Evolutionary conservation across 192 early-diverging fungal genomes (phyloP), one percentile per base, ranked within the genome.

Genomic region (Kappamyces sp.): DNA sequence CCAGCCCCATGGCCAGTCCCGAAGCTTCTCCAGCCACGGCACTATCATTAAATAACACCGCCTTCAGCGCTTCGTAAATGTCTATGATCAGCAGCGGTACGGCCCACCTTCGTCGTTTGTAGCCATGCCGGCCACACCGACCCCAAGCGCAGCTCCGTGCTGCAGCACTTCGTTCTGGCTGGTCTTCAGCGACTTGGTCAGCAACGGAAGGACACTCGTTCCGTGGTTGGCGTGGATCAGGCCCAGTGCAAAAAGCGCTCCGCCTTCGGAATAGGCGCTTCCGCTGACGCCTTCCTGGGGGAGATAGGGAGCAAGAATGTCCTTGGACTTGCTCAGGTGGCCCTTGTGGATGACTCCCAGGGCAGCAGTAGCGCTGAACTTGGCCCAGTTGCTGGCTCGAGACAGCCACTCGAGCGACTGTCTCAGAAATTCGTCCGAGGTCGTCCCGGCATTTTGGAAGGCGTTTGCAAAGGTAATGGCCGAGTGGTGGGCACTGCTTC

Each of bases 291-390:
- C 89, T 48, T 95, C 91, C 69, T 88, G 84, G 4, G 96, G 96
- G 34, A 99, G 83, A 65, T 99, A 99, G 45, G 94, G 96, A 37
- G 82, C 81, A 48, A 99, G 70, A 38, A 99, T 69, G 8, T 74
- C 74, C 67, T 88, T 83, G 0, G 88, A 87, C 46, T 91, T 87
- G 22, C 84, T 80, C 43, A 94, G 70, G 60, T 99, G 95, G n/a
- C 95, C 95, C 75, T 88, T 90, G 74, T 99, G 96, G 62, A 99
- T 96, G 7, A 98, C 94, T 54, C 96, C 96, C 42, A 99, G 69
- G 9, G 93, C 90, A 8, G 96, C 96, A 2, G 95, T 98, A 1
- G 95, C 96, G 52, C 91, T 89, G 70, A 99, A 99, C 74, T 99
- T 99, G 30, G 93, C 87, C 96, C 96, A 99, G 78, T 96, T 96